Percentiles rank a stretch among this genome's conserved stretches.
Evolutionary conservation across 371 early-diverging fungal genomes (phyloP).

Genomic region (Saksenaea vasiformis): DNA sequence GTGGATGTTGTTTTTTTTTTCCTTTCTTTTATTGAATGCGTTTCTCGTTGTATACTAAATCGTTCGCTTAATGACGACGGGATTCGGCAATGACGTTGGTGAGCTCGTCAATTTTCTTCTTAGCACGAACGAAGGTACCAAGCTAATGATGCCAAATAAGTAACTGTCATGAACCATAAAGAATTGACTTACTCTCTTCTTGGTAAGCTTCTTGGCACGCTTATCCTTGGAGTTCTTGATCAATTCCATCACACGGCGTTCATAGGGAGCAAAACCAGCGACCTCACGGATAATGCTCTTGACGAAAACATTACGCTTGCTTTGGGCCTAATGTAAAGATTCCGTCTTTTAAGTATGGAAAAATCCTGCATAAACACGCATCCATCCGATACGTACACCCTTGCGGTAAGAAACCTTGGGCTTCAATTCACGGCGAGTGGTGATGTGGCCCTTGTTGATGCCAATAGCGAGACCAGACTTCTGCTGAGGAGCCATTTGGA

Average conservation of each 20-base stretch:
- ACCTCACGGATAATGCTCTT: conserved; percentile 96
- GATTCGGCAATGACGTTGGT: conserved; percentile 91
- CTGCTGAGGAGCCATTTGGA: conserved; percentile 29
- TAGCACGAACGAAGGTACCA: conserved; percentile 96
- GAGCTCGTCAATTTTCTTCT: conserved; percentile 99
- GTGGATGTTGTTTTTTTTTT: neutral
- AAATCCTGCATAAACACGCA: conserved; percentile 25
- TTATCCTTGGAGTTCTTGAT: conserved; percentile 99
- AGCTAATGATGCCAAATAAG: conserved; percentile 56
- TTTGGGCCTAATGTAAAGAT: conserved; percentile 54
- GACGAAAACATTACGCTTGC: conserved; percentile 91
- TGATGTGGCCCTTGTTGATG: conserved; percentile 86
- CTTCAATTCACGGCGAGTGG: conserved; percentile 79
- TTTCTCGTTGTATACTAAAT: neutral
- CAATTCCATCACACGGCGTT: conserved; percentile 99
- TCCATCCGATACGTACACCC: conserved; percentile 74
- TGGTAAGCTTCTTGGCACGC: conserved; percentile 98
- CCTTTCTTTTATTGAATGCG: no score
- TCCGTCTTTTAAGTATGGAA: neutral
- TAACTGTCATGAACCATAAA: neutral
- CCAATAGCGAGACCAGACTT: conserved; percentile 82
- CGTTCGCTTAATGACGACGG: conserved; percentile 68
- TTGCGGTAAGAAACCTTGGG: conserved; percentile 82
- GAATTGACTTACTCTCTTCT: conserved; percentile 81
- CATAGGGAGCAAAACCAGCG: conserved; percentile 97